Percentiles rank a stretch among this genome's conserved stretches.
phyloP scores from a whole-genome alignment of 164 flowering plant genomes.

The Dillenia suffruticosa region DNA sequence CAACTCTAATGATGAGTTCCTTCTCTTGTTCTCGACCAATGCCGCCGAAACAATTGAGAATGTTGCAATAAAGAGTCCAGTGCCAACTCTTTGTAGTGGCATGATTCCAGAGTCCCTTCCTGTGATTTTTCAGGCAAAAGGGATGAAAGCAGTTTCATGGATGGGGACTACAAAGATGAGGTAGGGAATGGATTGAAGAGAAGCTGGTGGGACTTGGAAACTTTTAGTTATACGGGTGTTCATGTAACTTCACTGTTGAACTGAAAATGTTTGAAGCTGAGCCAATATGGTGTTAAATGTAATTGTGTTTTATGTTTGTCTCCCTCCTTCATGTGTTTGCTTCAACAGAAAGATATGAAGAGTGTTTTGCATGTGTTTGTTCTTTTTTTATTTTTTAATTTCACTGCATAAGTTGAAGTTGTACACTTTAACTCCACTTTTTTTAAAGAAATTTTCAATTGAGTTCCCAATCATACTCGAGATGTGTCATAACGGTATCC shows the following conservation, averaged over 20 bases:
- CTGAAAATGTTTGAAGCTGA: conserved; percentile 81
- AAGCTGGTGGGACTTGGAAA: conserved; percentile 71
- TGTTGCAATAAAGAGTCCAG: conserved; percentile 58
- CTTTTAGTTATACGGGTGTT: conserved; percentile 34
- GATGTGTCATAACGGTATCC: no score
- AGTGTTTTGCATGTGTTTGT: no score
- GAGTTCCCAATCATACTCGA: no score
- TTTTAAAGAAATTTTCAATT: no score
- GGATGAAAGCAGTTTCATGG: conserved; percentile 58
- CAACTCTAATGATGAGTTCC: conserved; percentile 18
- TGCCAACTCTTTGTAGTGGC: conserved; percentile 55
- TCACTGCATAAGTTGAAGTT: no score
- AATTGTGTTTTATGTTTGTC: conserved; percentile 14
- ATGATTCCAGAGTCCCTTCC: conserved; percentile 57
- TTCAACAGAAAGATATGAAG: no score
- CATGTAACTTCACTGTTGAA: conserved; percentile 73
- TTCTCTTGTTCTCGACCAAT: conserved; percentile 53
- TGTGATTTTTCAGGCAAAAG: conserved; percentile 46
- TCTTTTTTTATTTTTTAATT: no score
- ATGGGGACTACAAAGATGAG: conserved; percentile 65
- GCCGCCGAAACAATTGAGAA: conserved; percentile 84
- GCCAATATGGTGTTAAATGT: conserved; percentile 72
- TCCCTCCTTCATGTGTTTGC: no score
- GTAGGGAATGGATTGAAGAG: conserved; percentile 71
- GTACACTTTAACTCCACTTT: no score